phyloP scores from a whole-genome alignment of 1,139 yeast species.

The Hemisphaericaspora lyxosophila region DNA sequence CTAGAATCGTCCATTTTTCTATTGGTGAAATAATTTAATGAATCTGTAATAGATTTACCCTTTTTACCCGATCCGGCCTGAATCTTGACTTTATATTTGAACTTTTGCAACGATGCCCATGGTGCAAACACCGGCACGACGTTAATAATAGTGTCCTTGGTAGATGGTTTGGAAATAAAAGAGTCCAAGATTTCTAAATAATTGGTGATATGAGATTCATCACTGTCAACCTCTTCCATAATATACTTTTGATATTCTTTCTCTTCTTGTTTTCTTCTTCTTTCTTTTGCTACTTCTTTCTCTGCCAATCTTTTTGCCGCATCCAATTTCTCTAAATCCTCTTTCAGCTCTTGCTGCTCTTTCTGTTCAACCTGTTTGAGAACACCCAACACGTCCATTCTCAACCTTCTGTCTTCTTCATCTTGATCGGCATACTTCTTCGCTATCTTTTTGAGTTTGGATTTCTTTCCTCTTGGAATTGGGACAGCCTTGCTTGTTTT shows the following conservation, averaged over 20 bases:
- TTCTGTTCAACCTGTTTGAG: constrained; percentile 60
- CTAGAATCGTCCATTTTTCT: constrained; percentile 54
- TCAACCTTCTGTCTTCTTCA: constrained; percentile 73
- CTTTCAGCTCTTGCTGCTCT: constrained; percentile 26
- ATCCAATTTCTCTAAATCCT: constrained; percentile 27
- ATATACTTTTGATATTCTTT: constrained; percentile 51
- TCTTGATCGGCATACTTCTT: constrained; percentile 88
- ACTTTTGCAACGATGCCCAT: constrained; percentile 74
- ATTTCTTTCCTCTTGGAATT: constrained; percentile 69
- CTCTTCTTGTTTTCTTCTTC: constrained; percentile 50
- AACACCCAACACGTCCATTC: constrained; percentile 84
- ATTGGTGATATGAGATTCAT: constrained; percentile 29
- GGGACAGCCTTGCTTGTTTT: constrained; percentile 4
- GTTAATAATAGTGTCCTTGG: constrained; percentile 48
- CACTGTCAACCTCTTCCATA: constrained; percentile 26
- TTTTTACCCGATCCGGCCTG: constrained; percentile 88
- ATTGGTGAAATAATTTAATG: constrained; percentile 55
- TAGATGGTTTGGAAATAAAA: constrained; percentile 42
- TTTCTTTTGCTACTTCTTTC: constrained; percentile 27
- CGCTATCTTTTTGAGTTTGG: constrained; percentile 78
- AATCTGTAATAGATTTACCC: constrained; percentile 79
- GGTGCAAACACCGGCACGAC: constrained; percentile 92
- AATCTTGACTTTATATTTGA: constrained; percentile 79
- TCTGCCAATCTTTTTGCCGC: constrained; percentile 23
- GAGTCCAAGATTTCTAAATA: constrained; percentile 43